Conservation (phyloP, 495 filamentous ascomycete genomes). For the Neurospora sp. region DNA sequence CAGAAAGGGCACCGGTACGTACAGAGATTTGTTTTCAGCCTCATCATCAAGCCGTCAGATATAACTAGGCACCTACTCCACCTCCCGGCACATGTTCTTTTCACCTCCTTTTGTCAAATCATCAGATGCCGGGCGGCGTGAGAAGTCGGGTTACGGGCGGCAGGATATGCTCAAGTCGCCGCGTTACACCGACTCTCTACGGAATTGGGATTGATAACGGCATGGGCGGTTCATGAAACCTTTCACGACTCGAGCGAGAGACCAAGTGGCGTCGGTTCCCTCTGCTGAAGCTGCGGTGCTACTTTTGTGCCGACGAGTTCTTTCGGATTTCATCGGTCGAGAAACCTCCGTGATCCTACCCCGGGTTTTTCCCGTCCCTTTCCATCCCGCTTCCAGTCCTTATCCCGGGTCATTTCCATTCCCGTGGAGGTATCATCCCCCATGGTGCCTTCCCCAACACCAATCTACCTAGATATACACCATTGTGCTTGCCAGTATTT, state of each 20-base stretch:
- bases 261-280: background rate
- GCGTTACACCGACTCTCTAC: background rate
- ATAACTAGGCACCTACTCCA: background rate
- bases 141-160: background rate
- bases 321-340: background rate
- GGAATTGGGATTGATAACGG: background rate
- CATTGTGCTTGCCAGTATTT: background rate
- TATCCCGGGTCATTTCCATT: background rate
- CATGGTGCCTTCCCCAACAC: background rate
- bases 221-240: background rate
- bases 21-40: background rate
- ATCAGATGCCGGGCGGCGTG: background rate
- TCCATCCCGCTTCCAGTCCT: background rate
- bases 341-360: background rate
- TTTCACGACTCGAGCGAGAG: background rate
- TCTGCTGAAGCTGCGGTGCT: background rate
- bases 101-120: background rate
- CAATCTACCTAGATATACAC: background rate
- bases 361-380: background rate
- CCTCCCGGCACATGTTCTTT: background rate
- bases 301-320: background rate
- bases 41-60: background rate
- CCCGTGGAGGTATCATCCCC: background rate
- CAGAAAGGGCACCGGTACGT: slow-evolving; percentile 55
- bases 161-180: background rate